These are phyloP conservation scores for Neonectria punicea DNA, from an alignment of 2,329 filamentous ascomycete species.

Conservation along the genomic window DNA sequence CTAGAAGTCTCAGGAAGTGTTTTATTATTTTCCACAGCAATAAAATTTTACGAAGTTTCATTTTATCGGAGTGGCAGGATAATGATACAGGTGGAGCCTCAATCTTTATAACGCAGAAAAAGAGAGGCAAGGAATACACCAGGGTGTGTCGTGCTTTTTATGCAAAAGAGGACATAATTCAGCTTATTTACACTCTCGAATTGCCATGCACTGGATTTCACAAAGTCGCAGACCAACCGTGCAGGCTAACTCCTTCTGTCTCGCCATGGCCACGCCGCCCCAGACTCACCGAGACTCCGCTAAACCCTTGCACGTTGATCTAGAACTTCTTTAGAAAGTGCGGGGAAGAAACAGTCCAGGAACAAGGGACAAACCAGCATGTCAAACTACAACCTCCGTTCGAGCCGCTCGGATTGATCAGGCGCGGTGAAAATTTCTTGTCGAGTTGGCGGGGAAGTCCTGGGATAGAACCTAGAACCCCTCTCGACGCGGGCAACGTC, in stretches of 20 bases:
- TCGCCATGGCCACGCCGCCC: too few relatives aligned
- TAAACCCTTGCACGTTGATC: background rate
- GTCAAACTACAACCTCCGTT: background rate
- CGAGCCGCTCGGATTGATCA: background rate
- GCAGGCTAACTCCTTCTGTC: too few relatives aligned
- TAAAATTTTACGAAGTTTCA: too few relatives aligned
- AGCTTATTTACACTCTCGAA: background rate
- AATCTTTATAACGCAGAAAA: too few relatives aligned
- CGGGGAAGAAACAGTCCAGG: background rate
- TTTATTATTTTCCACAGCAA: too few relatives aligned
- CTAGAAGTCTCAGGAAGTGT: too few relatives aligned
- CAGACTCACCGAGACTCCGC: background rate
- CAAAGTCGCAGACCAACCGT: too few relatives aligned
- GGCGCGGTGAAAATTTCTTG: background rate
- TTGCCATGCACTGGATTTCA: too few relatives aligned
- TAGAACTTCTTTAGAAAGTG: background rate
- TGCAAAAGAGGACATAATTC: background rate
- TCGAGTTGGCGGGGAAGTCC: background rate
- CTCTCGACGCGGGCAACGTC: background rate
- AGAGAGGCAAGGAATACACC: background rate
- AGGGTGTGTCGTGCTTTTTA: background rate
- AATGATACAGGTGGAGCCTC: too few relatives aligned
- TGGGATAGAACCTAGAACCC: conserved; percentile 1
- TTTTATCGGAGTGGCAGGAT: too few relatives aligned
- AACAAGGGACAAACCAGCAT: background rate